A percentile compares a stretch with the other conserved stretches of the same genome.
Evolutionary conservation across 805 yeast genomes (phyloP).

Genomic region (Komagataella kurtzmanii): DNA sequence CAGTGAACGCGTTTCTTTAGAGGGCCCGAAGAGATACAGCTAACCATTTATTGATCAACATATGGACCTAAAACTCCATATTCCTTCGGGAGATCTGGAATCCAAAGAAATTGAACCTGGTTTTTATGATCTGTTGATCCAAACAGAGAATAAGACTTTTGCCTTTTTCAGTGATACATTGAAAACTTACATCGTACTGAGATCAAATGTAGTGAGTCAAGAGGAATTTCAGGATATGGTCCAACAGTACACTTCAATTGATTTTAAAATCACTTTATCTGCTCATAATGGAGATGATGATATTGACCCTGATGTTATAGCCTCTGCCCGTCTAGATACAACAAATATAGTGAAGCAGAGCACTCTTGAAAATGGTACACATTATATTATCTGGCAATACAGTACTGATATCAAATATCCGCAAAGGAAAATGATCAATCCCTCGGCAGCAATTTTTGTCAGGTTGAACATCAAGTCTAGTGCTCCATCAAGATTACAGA

Average conservation of each 20-base stretch:
- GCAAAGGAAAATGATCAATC: slow-evolving; percentile 2
- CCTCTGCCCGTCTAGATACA: background rate
- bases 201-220: background rate
- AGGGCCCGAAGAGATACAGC: too few species aligned
- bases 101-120: background rate
- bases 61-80: background rate
- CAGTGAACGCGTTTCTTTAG: too few species aligned
- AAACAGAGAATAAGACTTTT: background rate
- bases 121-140: background rate
- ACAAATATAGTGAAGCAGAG: slow-evolving; percentile 1
- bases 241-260: background rate
- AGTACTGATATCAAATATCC: slow-evolving; percentile 3
- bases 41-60: too few species aligned
- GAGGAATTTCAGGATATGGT: background rate
- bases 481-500: background rate
- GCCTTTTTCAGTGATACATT: background rate
- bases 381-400: slow-evolving; percentile 4
- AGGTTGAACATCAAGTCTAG: background rate
- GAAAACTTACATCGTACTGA: background rate
- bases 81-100: background rate
- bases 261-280: slow-evolving; percentile 2
- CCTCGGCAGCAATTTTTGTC: slow-evolving; percentile 1
- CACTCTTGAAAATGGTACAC: background rate
- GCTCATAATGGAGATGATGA: background rate
- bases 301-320: slow-evolving; percentile 1